Evolutionary conservation across 805 yeast species (phyloP).

Genomic region (Myxozyma nipponensis): DNA sequence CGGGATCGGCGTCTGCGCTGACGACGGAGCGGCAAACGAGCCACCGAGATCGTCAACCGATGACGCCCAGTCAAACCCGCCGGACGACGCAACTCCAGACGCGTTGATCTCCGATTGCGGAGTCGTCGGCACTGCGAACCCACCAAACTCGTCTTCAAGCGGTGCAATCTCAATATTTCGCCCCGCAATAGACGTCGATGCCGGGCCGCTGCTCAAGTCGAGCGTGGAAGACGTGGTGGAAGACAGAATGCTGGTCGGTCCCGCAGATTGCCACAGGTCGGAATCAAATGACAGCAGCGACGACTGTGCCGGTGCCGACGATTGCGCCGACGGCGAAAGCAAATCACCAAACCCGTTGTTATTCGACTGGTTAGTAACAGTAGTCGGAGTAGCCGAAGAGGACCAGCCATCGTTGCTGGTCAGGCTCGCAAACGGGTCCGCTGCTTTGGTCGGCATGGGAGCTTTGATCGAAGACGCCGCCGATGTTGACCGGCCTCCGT

Average conservation of each 20-base stretch:
- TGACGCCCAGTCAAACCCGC: slow-evolving; percentile 4
- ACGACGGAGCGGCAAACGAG: slow-evolving; percentile 14
- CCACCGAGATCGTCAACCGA: slow-evolving; percentile 6
- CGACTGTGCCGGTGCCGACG: slow-evolving; percentile 11
- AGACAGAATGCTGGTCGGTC: slow-evolving; percentile 11
- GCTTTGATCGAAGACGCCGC: not conserved
- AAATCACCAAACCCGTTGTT: not conserved
- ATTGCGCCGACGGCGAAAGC: slow-evolving; percentile 7
- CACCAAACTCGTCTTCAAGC: slow-evolving; percentile 16
- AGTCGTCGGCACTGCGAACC: slow-evolving; percentile 4
- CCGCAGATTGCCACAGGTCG: slow-evolving; percentile 8
- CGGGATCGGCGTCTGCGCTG: slow-evolving; percentile 8
- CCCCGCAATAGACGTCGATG: slow-evolving; percentile 16
- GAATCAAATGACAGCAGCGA: slow-evolving; percentile 11
- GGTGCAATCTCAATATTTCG: slow-evolving; percentile 20
- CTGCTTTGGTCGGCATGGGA: slow-evolving; percentile 1
- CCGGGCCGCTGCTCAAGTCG: slow-evolving; percentile 17
- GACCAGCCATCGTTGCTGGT: slow-evolving; percentile 18
- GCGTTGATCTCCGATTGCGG: slow-evolving; percentile 1
- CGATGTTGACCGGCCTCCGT: slow-evolving; percentile 2
- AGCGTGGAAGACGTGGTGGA: slow-evolving; percentile 3
- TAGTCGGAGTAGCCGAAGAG: not conserved
- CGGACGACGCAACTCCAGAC: slow-evolving; percentile 1
- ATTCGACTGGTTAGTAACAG: slow-evolving; percentile 1
- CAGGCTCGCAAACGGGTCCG: slow-evolving; percentile 18